A percentile compares a stretch with the other conserved stretches of the same genome.
Conservation (phyloP, 768 basidiomycete genomes). For the Dendrothele bispora region DNA sequence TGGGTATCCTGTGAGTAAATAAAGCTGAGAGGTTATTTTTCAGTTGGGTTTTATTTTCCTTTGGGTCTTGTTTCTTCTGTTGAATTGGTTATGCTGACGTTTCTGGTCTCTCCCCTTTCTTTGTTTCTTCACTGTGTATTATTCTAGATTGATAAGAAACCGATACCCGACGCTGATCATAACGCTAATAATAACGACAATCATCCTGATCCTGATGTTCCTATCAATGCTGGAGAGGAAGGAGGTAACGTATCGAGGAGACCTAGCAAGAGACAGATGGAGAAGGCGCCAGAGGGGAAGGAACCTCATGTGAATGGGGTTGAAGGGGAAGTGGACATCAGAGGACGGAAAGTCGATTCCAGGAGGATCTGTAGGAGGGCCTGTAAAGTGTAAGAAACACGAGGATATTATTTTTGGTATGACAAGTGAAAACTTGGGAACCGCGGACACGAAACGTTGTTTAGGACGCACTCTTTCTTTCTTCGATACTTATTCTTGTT, state of each 20-base stretch:
- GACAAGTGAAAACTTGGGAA: constrained; percentile 29
- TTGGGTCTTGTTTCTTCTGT: neutral
- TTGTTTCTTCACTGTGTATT: neutral
- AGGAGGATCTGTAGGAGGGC: too few relatives aligned
- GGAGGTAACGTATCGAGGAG: constrained; percentile 38
- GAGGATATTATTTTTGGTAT: constrained; percentile 33
- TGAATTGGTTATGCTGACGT: neutral
- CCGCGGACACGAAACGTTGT: too few relatives aligned
- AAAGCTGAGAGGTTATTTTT: too few relatives aligned
- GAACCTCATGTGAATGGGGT: constrained; percentile 26
- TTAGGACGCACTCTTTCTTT: too few relatives aligned
- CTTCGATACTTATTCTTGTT: too few relatives aligned
- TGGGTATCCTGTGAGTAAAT: constrained; percentile 66
- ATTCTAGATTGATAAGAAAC: constrained; percentile 38
- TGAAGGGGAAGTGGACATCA: too few relatives aligned
- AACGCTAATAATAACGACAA: constrained; percentile 10
- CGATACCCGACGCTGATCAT: constrained; percentile 17
- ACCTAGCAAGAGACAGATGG: constrained; percentile 62
- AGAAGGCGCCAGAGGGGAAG: constrained; percentile 70
- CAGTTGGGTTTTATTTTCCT: too few relatives aligned
- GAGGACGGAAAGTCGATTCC: too few relatives aligned
- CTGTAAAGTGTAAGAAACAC: constrained; percentile 14
- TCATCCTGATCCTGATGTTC: too few relatives aligned
- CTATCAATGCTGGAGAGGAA: constrained; percentile 22
- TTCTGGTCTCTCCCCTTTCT: neutral